These are phyloP conservation scores for Chamaenerion angustifolium DNA, from an alignment of 345 rosid species.

Conservation along the genomic window DNA sequence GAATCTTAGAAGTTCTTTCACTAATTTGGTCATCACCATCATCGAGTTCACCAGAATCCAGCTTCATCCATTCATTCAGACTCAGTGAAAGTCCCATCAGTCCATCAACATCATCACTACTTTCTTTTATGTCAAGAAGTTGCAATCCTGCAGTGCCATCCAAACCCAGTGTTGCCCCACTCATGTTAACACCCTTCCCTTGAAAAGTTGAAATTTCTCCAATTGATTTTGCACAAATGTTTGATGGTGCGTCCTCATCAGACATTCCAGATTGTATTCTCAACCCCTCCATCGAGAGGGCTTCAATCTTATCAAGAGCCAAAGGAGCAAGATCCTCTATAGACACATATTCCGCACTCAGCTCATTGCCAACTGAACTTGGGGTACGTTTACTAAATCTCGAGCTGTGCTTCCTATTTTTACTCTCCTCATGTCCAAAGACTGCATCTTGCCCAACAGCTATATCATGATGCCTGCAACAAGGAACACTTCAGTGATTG, in stretches of 20 bases:
- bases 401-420: constrained; percentile 23
- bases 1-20: constrained; percentile 66
- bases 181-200: constrained; percentile 38
- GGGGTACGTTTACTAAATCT: constrained; percentile 25
- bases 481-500: constrained; percentile 13
- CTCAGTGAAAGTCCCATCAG: constrained; percentile 82
- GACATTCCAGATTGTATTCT: constrained; percentile 89
- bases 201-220: constrained; percentile 66
- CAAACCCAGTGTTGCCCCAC: constrained; percentile 43
- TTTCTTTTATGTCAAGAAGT: constrained; percentile 53
- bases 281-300: constrained; percentile 87
- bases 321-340: constrained; percentile 93
- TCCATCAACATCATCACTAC: constrained; percentile 48
- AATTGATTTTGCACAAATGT: constrained; percentile 48
- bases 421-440: constrained; percentile 18
- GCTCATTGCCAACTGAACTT: constrained; percentile 20
- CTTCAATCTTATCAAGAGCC: constrained; percentile 97
- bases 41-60: constrained; percentile 77
- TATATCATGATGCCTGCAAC: constrained; percentile 34
- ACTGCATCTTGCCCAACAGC: constrained; percentile 14
- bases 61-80: constrained; percentile 86
- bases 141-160: constrained; percentile 88
- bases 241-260: constrained; percentile 55
- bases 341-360: constrained; percentile 61
- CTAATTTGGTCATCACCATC: constrained; percentile 70